phyloP scores from a whole-genome alignment of 2,329 filamentous ascomycete genomes.

The Chaetomium olivaceum region DNA sequence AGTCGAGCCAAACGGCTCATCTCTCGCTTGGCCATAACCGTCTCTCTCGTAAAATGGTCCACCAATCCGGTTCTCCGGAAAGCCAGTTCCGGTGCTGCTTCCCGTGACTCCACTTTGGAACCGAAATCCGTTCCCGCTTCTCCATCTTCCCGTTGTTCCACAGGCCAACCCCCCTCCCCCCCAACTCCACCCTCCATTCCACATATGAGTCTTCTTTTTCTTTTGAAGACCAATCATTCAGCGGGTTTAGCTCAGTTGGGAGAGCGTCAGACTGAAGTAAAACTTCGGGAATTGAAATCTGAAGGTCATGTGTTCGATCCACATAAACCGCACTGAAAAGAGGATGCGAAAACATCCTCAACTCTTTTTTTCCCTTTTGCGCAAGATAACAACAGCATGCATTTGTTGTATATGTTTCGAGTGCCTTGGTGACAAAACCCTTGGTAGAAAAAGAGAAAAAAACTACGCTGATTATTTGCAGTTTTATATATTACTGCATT shows the following conservation, averaged over 20 bases:
- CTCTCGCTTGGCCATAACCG: no score
- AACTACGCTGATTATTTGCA: neutral
- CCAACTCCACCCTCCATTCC: neutral
- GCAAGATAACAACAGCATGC: neutral
- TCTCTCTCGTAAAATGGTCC: no score
- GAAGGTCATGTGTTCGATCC: slow-evolving; percentile 31
- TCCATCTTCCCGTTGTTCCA: neutral
- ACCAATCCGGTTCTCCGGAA: neutral
- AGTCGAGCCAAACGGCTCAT: no score
- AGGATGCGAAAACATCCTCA: neutral
- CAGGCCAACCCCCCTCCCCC: no score
- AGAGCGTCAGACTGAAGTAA: slow-evolving; percentile 31
- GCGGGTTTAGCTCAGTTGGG: slow-evolving; percentile 32
- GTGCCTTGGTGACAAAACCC: neutral
- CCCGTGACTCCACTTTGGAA: neutral
- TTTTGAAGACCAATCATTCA: neutral
- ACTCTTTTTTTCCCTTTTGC: neutral
- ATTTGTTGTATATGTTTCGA: no score
- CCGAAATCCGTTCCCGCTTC: no score
- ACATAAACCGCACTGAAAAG: slow-evolving; percentile 27
- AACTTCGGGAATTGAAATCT: slow-evolving; percentile 25
- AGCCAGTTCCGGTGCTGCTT: neutral
- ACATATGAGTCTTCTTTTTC: neutral
- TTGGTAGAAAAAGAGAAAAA: neutral
- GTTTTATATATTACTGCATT: neutral